These are phyloP conservation scores for Pyrus pyrifolia DNA, from an alignment of 306 rosid genomes.

Conservation along the genomic window DNA sequence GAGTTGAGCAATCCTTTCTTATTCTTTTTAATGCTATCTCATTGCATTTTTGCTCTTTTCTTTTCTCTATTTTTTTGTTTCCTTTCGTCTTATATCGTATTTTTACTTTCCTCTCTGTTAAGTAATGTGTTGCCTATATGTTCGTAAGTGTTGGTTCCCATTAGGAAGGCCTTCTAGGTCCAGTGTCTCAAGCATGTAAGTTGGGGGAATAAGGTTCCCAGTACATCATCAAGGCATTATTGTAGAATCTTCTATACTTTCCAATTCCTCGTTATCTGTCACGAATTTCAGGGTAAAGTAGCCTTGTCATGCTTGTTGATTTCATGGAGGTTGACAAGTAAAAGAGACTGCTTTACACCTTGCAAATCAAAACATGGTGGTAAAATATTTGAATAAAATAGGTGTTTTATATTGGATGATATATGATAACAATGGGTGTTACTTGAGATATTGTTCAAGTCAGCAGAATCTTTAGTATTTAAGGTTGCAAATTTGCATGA, in stretches of 20 bases:
- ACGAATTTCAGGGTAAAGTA: neutral
- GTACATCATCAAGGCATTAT: neutral
- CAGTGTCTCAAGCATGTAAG: neutral
- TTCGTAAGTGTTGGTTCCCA: neutral
- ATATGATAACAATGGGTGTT: neutral
- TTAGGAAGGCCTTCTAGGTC: neutral
- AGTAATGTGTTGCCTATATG: neutral
- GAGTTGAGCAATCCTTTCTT: slow-evolving; percentile 23
- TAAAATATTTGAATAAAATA: neutral
- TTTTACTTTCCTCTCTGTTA: slow-evolving; percentile 4
- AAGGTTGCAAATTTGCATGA: neutral
- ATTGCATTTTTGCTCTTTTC: slow-evolving; percentile 4
- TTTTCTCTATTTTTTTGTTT: neutral
- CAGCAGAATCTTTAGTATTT: neutral
- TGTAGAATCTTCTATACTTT: neutral
- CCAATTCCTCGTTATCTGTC: neutral
- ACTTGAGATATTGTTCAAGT: neutral
- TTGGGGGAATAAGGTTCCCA: neutral
- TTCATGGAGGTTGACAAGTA: neutral
- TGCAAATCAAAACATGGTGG: neutral
- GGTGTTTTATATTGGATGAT: neutral
- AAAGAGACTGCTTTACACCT: neutral
- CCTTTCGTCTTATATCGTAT: neutral
- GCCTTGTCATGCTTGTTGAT: neutral
- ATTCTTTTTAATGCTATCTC: slow-evolving; percentile 21